Evolutionary conservation across 371 early-diverging fungal genomes (phyloP).

Genomic region (Rhizopus arrhizus): DNA sequence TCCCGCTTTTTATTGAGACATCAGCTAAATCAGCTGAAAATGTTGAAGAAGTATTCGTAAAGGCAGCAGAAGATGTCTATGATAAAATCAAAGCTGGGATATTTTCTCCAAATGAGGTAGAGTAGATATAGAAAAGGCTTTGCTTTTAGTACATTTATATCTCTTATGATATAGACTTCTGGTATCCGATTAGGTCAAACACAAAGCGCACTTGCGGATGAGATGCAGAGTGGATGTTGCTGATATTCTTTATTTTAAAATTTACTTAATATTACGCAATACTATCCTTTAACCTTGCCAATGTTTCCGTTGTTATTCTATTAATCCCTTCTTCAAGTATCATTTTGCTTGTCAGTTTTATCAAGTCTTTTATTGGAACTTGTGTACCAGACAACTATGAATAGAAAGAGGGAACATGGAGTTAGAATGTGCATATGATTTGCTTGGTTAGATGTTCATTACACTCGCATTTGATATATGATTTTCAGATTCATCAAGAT

Average conservation of each 20-base stretch:
- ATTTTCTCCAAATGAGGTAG: conserved; percentile 75
- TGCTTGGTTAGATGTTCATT: background rate
- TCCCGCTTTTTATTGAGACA: conserved; percentile 88
- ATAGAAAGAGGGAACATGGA: background rate
- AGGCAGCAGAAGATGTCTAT: conserved; percentile 80
- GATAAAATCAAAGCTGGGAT: conserved; percentile 81
- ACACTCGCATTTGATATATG: conserved; percentile 6
- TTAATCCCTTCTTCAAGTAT: conserved; percentile 14
- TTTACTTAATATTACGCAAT: background rate
- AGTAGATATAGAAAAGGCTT: too few species aligned
- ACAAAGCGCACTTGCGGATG: conserved; percentile 52
- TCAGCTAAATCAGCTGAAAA: conserved; percentile 93
- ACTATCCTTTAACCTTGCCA: conserved; percentile 10
- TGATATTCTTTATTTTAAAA: conserved; percentile 12
- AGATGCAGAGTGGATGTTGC: conserved; percentile 35
- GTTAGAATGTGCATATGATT: background rate
- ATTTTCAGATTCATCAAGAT: background rate
- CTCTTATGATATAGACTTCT: conserved; percentile 46
- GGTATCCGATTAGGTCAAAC: conserved; percentile 55
- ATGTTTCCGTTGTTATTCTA: conserved; percentile 11
- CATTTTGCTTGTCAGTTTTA: conserved; percentile 5
- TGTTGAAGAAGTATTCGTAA: conserved; percentile 83
- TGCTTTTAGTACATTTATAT: background rate
- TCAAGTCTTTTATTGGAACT: conserved; percentile 16
- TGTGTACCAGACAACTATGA: conserved; percentile 7